Evolutionary conservation across 306 rosid species (phyloP).

Genomic region (Vigna trinervia): DNA sequence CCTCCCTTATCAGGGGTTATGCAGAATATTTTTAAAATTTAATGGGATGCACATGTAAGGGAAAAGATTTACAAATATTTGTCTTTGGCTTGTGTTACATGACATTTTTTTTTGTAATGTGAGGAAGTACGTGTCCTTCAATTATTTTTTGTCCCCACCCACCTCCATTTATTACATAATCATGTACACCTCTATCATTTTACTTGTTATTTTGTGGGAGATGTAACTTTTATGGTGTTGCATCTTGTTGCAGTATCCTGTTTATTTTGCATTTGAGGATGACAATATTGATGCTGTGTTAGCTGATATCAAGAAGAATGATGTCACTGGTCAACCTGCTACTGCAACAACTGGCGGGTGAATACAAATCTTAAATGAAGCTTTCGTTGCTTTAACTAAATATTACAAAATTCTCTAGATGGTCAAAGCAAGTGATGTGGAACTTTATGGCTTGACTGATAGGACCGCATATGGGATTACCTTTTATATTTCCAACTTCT

Average conservation of each 20-base stretch:
- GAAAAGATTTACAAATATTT: background rate
- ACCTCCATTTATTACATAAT: background rate
- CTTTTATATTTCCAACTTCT: conserved; percentile 17
- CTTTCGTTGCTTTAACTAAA: conserved; percentile 30
- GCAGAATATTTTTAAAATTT: too few species aligned
- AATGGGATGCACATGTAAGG: too few species aligned
- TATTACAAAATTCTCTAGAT: conserved; percentile 23
- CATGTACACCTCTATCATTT: background rate
- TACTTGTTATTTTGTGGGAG: conserved; percentile 23
- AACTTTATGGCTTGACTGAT: conserved; percentile 31
- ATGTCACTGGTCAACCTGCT: conserved; percentile 96
- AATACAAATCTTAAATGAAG: conserved; percentile 44
- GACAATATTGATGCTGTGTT: conserved; percentile 69
- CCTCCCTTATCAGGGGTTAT: too few species aligned
- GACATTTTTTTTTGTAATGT: conserved; percentile 7
- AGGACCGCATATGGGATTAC: conserved; percentile 28
- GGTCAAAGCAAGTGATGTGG: conserved; percentile 26
- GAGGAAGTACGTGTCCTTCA: background rate
- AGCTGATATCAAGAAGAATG: conserved; percentile 86
- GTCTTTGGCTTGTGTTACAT: conserved; percentile 1
- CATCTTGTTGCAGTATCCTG: conserved; percentile 84
- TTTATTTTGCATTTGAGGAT: conserved; percentile 95
- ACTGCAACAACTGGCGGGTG: conserved; percentile 99
- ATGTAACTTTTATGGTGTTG: conserved; percentile 41
- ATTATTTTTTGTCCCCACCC: background rate